These are phyloP conservation scores for Cystofilobasidium ferigula DNA, from an alignment of 768 basidiomycete genomes.

Conservation along the genomic window DNA sequence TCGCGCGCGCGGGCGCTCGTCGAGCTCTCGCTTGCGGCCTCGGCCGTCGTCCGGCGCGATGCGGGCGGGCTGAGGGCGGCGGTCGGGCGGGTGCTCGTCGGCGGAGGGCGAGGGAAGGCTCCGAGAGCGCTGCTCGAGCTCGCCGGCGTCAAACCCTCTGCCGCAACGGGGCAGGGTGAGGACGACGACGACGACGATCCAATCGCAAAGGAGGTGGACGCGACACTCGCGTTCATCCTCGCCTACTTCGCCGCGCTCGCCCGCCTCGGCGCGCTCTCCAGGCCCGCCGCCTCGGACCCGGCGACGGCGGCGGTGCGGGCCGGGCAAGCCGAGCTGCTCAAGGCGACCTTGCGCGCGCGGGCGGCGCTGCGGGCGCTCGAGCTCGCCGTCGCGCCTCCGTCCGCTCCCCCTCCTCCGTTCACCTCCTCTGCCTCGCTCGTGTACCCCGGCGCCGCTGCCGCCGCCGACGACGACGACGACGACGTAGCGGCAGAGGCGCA, in stretches of 20 bases:
- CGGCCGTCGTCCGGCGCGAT: background rate
- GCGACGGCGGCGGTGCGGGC: too few relatives aligned
- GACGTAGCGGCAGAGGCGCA: background rate
- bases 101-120: background rate
- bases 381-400: too few relatives aligned
- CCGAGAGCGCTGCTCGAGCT: background rate
- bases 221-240: background rate
- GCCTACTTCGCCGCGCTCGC: background rate
- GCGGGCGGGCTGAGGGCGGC: background rate
- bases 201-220: background rate
- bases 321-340: background rate
- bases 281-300: background rate
- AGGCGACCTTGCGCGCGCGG: background rate
- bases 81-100: background rate
- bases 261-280: background rate
- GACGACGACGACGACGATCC: background rate
- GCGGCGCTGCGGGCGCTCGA: background rate
- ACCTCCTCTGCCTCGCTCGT: too few relatives aligned
- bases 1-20: background rate
- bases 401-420: too few relatives aligned
- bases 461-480: background rate
- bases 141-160: background rate
- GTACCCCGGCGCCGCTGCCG: too few relatives aligned
- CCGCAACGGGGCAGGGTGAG: background rate
- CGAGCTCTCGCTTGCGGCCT: background rate